Evolutionary conservation across 768 basidiomycete genomes (phyloP).

Genomic region (Leccinum subgranulosum): DNA sequence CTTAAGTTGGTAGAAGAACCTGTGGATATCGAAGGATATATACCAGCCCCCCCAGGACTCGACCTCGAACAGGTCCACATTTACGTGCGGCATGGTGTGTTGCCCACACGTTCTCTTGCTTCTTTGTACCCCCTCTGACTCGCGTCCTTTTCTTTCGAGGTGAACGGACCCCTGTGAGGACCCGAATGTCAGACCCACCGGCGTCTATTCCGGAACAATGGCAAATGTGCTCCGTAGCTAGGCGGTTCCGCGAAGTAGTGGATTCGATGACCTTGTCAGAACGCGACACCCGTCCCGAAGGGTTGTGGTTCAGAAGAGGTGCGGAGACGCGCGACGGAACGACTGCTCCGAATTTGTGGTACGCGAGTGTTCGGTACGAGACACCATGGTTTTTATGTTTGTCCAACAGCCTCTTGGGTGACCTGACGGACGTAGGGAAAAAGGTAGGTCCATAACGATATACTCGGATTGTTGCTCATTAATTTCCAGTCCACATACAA

Average conservation of each 20-base stretch:
- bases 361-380: constrained; percentile 19
- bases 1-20: constrained; percentile 38
- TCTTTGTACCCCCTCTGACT: neutral
- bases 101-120: neutral
- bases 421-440: constrained; percentile 50
- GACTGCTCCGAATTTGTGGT: constrained; percentile 62
- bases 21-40: constrained; percentile 61
- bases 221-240: constrained; percentile 58
- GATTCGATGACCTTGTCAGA: constrained; percentile 17
- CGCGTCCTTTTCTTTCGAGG: constrained; percentile 39
- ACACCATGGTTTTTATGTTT: neutral
- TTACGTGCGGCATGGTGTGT: constrained; percentile 71
- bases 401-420: constrained; percentile 56
- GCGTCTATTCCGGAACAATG: constrained; percentile 68
- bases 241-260: constrained; percentile 48
- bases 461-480: neutral
- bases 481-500: constrained; percentile 56
- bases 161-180: constrained; percentile 74
- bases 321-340: constrained; percentile 59
- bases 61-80: constrained; percentile 70
- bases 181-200: constrained; percentile 58
- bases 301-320: constrained; percentile 40
- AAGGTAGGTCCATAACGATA: constrained; percentile 38
- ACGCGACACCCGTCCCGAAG: constrained; percentile 15
- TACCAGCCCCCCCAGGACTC: constrained; percentile 52